Evolutionary conservation across 176 grass and related monocot genomes (phyloP), one percentile per base, ranked within the genome.

Genomic region (Hordeum vulgare): DNA sequence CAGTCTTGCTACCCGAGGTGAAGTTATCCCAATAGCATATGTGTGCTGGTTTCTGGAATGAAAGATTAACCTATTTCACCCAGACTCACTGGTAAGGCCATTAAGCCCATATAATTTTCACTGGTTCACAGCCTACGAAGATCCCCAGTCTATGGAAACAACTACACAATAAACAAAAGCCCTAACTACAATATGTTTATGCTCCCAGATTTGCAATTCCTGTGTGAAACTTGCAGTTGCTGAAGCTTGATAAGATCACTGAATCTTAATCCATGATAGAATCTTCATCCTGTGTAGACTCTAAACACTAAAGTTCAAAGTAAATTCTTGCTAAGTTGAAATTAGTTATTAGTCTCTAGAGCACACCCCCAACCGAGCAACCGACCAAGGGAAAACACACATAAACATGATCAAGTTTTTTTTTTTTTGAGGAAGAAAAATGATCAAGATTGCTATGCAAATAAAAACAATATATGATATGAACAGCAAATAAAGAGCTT

Each of bases 401-500:
- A 81, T 59, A 40, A 40, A 15, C 9, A 3, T 26, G 13, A 67
- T 69, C 4, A 37, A 42, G 31, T n/a, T n/a, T n/a, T n/a, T n/a
- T n/a, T n/a, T n/a, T n/a, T n/a, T n/a, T n/a, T n/a, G n/a, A n/a
- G n/a, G n/a, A n/a, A n/a, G n/a, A 40, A 40, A 15, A 4, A 3
- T 26, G 13, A 67, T 69, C 4, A 37, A 42, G 31, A 84, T 64
- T 63, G 41, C 26, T 66, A 40, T 36, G 53, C 21, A 26, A 39
- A 60, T n/a, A 61, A 85, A 83, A 45, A 12, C n/a, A 27, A 36
- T 33, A 83, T 28, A 64, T 86, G 21, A 65, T 65, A 85, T 70
- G 66, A 75, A 58, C 45, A 80, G 26, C 1, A 61, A 84, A 81
- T 31, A 23, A 39, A 21, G 11, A 86, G 54, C 90, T 85, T 86